Conservation (phyloP, 352 stramenopile species). For the Globisporangium alternatum region DNA sequence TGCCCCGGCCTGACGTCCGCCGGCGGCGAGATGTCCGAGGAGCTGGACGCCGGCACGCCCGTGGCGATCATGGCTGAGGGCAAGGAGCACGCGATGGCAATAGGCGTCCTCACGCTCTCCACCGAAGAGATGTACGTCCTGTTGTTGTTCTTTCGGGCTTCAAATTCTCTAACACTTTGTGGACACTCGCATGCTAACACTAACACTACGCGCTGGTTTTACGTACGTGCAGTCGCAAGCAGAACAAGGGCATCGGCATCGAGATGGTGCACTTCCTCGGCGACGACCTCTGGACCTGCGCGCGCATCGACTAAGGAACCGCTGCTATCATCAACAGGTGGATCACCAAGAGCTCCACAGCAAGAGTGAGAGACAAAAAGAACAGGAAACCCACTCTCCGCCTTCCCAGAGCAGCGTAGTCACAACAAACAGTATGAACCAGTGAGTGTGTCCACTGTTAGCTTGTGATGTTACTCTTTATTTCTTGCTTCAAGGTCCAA, state of each 20-base stretch:
- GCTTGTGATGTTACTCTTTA: neutral
- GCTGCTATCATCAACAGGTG: neutral
- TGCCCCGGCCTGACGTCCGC: slow-evolving; percentile 96
- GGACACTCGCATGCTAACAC: too few relatives aligned
- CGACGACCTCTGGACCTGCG: slow-evolving; percentile 94
- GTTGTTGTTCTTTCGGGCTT: neutral
- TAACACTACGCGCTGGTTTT: neutral
- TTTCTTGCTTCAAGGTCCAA: neutral
- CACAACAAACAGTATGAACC: neutral
- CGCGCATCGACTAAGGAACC: slow-evolving; percentile 65
- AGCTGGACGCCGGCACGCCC: slow-evolving; percentile 76
- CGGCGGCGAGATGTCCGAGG: slow-evolving; percentile 91
- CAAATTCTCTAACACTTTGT: too few relatives aligned
- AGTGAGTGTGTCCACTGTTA: neutral
- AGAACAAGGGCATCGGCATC: slow-evolving; percentile 97
- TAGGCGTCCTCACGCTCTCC: slow-evolving; percentile 96
- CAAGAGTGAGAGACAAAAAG: neutral
- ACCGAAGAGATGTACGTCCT: slow-evolving; percentile 92
- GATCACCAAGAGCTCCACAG: neutral
- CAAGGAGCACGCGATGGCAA: slow-evolving; percentile 96
- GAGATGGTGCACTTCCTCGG: slow-evolving; percentile 96
- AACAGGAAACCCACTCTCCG: neutral
- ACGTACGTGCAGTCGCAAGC: slow-evolving; percentile 58
- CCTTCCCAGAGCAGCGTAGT: neutral
- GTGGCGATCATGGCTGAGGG: slow-evolving; percentile 97